phyloP scores from a whole-genome alignment of 1,139 yeast species.

The Diutina mesorugosa region DNA sequence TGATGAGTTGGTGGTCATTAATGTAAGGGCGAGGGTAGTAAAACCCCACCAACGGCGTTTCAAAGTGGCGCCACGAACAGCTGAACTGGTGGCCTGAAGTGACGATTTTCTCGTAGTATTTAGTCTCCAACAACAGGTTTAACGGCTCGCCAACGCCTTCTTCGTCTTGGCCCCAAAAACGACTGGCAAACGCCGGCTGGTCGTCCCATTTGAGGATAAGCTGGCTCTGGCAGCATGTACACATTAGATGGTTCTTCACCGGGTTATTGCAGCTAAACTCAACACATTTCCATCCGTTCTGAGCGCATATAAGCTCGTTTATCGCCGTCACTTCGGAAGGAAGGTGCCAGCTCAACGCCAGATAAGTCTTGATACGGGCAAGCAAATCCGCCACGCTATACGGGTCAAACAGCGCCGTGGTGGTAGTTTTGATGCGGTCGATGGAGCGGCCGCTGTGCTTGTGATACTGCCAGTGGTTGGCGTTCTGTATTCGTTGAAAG shows the following conservation, averaged over 20 bases:
- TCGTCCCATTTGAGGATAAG: background rate
- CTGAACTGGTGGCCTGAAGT: background rate
- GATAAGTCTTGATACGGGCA: background rate
- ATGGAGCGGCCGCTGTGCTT: background rate
- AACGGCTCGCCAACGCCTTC: background rate
- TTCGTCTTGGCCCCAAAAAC: background rate
- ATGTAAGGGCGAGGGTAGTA: conserved; percentile 2
- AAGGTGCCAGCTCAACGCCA: background rate
- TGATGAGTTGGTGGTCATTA: background rate
- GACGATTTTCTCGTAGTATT: background rate
- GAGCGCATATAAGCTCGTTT: background rate
- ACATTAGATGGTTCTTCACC: background rate
- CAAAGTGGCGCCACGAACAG: conserved; percentile 1
- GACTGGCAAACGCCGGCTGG: background rate
- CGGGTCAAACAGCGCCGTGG: background rate
- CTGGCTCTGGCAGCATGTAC: background rate
- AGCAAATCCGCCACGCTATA: background rate
- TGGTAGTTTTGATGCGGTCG: background rate
- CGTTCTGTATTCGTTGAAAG: background rate
- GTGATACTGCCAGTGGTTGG: conserved; percentile 1
- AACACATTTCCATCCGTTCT: background rate
- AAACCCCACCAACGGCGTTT: background rate
- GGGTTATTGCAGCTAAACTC: background rate
- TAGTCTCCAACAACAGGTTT: background rate
- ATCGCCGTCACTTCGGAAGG: background rate